Evolutionary conservation across 345 rosid species (phyloP), one percentile per base, ranked within the genome.

Genomic region (Schrenkiella parvula): DNA sequence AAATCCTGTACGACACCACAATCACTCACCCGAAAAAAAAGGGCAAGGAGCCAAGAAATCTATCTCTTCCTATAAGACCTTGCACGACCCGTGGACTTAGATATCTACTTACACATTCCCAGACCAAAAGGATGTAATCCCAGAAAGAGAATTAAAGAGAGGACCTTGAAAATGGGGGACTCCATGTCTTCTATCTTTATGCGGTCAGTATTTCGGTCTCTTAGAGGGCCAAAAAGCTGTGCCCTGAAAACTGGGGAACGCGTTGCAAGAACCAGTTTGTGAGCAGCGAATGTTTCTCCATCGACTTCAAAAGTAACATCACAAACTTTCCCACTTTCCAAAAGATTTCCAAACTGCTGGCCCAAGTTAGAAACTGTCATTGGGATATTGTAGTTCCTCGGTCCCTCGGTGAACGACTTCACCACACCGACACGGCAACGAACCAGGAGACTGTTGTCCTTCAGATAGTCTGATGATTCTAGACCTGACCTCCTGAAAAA

Each of bases 161-260:
- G 23, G 6, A 89, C 96, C 96, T 89, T 89, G 58, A 89, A 89
- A 63, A 86, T 85, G 26, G 88, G 80, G 11, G 87, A 71, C 66
- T 84, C 83, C 50, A 87, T 80, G 51, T 89, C 96, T 81, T 89
- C 84, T 25, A 87, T 70, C 41, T 64, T 80, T 50, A 89, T 80
- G 53, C 80, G 68, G 56, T 73, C 64, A 0, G 86, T 86, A 60
- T 87, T 84, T 35, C 39, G 70, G 60, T 87, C 86, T 76, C 83
- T 83, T 48, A 87, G 72, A 0, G 90, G 96, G 22, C 96, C 96
- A 84, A 76, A 87, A 57, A 89, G 84, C 75, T 89, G 96, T 38
- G 96, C 96, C 76, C 81, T 82, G 79, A 89, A 89, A 43, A 89
- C 96, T 1, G 91, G 89, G 17, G 96, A 89, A 11, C 96, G 87